Evolutionary conservation across 164 flowering plant genomes (phyloP), one percentile per base, ranked within the genome.

Genomic region (Vitis labrusca): DNA sequence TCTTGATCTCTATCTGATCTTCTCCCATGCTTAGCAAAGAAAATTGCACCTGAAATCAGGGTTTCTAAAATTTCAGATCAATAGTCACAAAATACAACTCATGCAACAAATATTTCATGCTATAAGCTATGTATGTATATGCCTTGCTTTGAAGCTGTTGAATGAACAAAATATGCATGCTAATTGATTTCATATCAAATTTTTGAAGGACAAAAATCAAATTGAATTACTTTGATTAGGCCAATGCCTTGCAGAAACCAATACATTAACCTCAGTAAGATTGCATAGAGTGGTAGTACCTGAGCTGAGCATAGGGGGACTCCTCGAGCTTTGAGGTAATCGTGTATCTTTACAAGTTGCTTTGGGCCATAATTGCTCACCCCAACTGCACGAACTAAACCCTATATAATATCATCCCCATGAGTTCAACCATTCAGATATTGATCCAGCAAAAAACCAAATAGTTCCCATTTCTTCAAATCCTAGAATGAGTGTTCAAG

Each of bases 341-440:
- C 81, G 59, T 91, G 76, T 55, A 94, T 85, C 86, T 89, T 94
- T 51, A 87, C 62, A 16, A 94, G 97, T 81, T 92, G 97, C 57
- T 89, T 88, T 67, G 98, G 97, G 67, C 98, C 98, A 57, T 89
- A 79, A 52, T 79, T 79, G 73, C 82, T 79, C 16, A 94, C 97
- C 60, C 98, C 97, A 81, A 94, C 97, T 44, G 92, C 98, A 63
- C 72, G 84, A 77, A 94, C 98, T 65, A 94, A 81, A 61, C 98
- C 95, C 97, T 94, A 77, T 66, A 78, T n/a, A 16, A 17, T 59
- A 49, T 27, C 9, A 59, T 51, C 7, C 37, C 37, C 6, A 32
- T 32, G 37, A 32, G 1, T 32, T 32, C 37, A 32, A 32, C 37
- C 6, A 4, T 32, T 32, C 37, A 32, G 37, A 32, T 32, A 32